Percentiles rank a stretch among this genome's conserved stretches.
phyloP scores from a whole-genome alignment of 768 basidiomycete genomes.

The Kwoniella newhampshirensis region DNA sequence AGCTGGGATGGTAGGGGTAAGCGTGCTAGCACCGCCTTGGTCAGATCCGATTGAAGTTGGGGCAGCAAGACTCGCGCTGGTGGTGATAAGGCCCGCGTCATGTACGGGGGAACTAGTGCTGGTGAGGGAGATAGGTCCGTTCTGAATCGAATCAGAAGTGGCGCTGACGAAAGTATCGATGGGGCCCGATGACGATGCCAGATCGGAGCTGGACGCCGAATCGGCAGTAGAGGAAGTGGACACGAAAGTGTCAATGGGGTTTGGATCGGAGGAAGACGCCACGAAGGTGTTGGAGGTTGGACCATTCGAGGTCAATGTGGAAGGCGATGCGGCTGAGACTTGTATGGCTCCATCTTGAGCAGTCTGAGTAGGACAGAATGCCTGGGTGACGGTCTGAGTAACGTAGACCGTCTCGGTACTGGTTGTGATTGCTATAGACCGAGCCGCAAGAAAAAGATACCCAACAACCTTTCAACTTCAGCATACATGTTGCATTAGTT shows the following conservation, averaged over 20 bases:
- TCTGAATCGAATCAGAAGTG: not conserved
- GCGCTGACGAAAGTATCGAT: slow-evolving; percentile 17
- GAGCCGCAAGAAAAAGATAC: too few species aligned
- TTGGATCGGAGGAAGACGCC: not conserved
- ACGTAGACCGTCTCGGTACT: slow-evolving; percentile 7
- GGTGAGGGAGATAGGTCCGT: not conserved
- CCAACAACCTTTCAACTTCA: too few species aligned
- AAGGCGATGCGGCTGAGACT: not conserved
- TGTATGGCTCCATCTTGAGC: too few species aligned
- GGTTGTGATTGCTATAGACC: not conserved
- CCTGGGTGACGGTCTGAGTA: slow-evolving; percentile 1
- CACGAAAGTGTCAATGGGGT: not conserved
- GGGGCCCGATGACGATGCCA: slow-evolving; percentile 7
- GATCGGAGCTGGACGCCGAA: too few species aligned
- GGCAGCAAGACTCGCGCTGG: not conserved
- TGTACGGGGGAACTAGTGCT: not conserved
- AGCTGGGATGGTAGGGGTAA: not conserved
- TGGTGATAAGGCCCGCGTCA: not conserved
- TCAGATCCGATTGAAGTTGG: not conserved
- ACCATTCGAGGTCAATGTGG: not conserved
- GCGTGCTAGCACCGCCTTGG: not conserved
- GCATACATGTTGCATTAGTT: too few species aligned
- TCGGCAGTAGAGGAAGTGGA: too few species aligned
- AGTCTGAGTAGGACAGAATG: not conserved
- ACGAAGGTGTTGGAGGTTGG: not conserved